These are phyloP conservation scores for Quercus robur DNA, from an alignment of 306 rosid genomes.

Conservation along the genomic window DNA sequence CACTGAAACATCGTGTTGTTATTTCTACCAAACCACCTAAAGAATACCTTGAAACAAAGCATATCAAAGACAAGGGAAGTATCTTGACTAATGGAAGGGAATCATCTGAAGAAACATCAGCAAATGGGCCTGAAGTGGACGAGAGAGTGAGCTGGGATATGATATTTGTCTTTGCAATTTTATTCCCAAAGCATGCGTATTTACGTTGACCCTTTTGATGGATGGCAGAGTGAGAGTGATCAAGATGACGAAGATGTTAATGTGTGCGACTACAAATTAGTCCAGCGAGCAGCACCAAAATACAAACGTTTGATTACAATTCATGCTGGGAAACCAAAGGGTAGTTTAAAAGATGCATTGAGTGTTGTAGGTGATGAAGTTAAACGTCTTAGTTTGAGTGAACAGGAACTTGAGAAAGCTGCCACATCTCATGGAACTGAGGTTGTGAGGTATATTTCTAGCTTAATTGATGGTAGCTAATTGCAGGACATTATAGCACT, in stretches of 20 bases:
- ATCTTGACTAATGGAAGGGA: slow-evolving; percentile 34
- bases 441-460: slow-evolving; percentile 51
- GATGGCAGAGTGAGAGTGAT: slow-evolving; percentile 49
- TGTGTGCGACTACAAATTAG: slow-evolving; percentile 38
- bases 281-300: slow-evolving; percentile 39
- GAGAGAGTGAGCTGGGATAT: slow-evolving; percentile 42
- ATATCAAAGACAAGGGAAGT: slow-evolving; percentile 33
- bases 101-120: slow-evolving; percentile 32
- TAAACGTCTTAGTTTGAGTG: slow-evolving; percentile 86
- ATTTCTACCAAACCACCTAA: slow-evolving; percentile 90
- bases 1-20: slow-evolving; percentile 56
- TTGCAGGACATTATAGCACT: neutral
- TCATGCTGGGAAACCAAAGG: slow-evolving; percentile 86
- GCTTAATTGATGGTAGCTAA: neutral
- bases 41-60: slow-evolving; percentile 49
- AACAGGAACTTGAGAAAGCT: slow-evolving; percentile 63
- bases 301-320: slow-evolving; percentile 83
- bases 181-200: slow-evolving; percentile 9
- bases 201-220: slow-evolving; percentile 10
- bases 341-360: slow-evolving; percentile 53
- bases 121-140: slow-evolving; percentile 30
- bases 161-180: neutral
- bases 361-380: slow-evolving; percentile 43
- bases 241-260: slow-evolving; percentile 42
- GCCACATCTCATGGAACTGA: slow-evolving; percentile 51